These are phyloP conservation scores for Populus pruinosa DNA, from an alignment of 345 rosid genomes.

Conservation along the genomic window DNA sequence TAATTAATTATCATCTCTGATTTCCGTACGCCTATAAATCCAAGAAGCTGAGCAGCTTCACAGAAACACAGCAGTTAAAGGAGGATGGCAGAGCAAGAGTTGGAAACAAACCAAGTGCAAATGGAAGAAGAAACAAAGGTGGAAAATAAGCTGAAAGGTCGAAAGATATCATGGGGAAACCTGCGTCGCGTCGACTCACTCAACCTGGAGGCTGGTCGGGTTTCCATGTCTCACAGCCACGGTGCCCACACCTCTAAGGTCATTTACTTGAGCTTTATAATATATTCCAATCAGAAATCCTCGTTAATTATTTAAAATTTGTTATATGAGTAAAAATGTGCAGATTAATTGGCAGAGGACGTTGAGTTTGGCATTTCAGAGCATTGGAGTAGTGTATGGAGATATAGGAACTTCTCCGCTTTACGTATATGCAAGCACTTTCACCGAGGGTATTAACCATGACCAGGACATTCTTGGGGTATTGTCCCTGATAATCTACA, in stretches of 20 bases:
- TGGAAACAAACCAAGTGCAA: not conserved
- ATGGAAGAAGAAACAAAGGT: no score
- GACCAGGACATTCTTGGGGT: conserved; percentile 56
- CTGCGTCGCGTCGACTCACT: conserved; percentile 69
- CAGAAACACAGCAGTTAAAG: not conserved
- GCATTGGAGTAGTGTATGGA: conserved; percentile 69
- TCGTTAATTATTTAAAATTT: not conserved
- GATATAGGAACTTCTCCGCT: conserved; percentile 85
- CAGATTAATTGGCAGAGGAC: conserved; percentile 51
- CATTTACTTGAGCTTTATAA: not conserved
- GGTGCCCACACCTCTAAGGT: not conserved
- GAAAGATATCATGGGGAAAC: conserved; percentile 68
- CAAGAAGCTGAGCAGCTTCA: not conserved
- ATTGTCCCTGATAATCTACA: conserved; percentile 65
- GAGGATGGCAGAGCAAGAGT: not conserved
- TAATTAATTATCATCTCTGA: no score
- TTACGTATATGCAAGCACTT: conserved; percentile 60
- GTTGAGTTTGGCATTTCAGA: conserved; percentile 62
- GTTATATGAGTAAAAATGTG: not conserved
- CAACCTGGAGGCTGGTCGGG: conserved; percentile 60
- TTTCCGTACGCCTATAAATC: not conserved
- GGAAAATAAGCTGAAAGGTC: conserved; percentile 26
- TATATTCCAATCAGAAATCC: no score
- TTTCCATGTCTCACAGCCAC: conserved; percentile 27
- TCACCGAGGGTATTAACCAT: conserved; percentile 38